Conservation (phyloP, 306 rosid species). For the Cucurbita pepo region DNA sequence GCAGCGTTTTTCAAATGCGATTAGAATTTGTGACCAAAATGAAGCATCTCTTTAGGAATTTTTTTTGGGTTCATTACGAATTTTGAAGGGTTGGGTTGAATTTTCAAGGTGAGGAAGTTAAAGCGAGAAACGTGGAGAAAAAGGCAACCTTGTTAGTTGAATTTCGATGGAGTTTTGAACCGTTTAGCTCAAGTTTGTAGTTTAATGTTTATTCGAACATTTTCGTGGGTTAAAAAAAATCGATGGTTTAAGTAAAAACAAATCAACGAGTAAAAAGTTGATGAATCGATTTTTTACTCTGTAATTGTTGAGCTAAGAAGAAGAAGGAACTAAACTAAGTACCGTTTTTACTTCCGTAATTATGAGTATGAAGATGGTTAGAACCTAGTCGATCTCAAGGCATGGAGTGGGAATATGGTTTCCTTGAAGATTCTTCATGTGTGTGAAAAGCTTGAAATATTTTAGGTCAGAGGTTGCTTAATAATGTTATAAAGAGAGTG, state of each 20-base stretch:
- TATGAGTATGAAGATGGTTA: neutral
- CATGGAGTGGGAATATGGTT: neutral
- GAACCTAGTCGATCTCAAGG: neutral
- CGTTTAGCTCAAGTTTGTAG: too few species aligned
- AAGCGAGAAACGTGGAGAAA: neutral
- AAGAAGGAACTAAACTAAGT: neutral
- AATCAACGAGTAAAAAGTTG: too few species aligned
- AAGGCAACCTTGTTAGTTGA: neutral
- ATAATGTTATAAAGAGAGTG: neutral
- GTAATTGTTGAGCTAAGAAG: too few species aligned
- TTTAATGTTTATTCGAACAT: too few species aligned
- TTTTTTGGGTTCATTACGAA: too few species aligned
- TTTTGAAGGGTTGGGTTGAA: neutral
- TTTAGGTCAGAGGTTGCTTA: neutral
- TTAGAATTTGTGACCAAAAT: too few species aligned
- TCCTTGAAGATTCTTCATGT: neutral
- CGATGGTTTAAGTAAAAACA: too few species aligned
- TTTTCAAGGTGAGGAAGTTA: neutral
- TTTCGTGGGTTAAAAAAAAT: too few species aligned
- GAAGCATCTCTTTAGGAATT: too few species aligned
- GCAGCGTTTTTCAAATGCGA: too few species aligned
- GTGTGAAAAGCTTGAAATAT: conserved; percentile 1
- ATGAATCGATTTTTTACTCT: too few species aligned
- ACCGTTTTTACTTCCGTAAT: neutral
- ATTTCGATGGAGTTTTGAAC: too few species aligned